These are phyloP conservation scores for Aspergillus ruber DNA, from an alignment of 2,329 filamentous ascomycete species.

Conservation along the genomic window DNA sequence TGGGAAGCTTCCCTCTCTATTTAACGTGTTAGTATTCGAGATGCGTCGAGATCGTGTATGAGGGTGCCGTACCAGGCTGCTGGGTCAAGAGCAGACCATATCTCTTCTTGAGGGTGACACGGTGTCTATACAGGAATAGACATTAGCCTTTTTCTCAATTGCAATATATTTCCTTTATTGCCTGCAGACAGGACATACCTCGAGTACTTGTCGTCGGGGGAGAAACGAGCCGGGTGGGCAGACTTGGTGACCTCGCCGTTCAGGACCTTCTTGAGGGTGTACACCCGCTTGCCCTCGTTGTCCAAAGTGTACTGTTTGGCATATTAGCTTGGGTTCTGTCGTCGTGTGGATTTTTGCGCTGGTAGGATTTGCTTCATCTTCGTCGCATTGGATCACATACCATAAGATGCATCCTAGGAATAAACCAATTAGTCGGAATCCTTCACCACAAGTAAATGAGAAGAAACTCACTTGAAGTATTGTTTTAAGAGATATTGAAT, in stretches of 20 bases:
- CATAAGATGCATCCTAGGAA: slow-evolving; percentile 36
- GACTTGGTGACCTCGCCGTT: slow-evolving; percentile 86
- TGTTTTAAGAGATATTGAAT: neutral
- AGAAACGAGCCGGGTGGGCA: slow-evolving; percentile 92
- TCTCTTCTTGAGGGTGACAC: slow-evolving; percentile 89
- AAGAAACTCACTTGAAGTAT: slow-evolving; percentile 20
- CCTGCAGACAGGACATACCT: slow-evolving; percentile 39
- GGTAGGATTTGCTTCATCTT: neutral
- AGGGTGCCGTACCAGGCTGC: slow-evolving; percentile 47
- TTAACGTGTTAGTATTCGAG: slow-evolving; percentile 7
- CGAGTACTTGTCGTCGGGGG: slow-evolving; percentile 97
- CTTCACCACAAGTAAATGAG: neutral
- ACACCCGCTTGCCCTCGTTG: slow-evolving; percentile 74
- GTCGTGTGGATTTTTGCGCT: neutral
- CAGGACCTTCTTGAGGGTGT: slow-evolving; percentile 80
- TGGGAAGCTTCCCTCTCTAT: slow-evolving; percentile 25
- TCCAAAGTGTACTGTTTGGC: slow-evolving; percentile 68
- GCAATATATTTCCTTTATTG: neutral
- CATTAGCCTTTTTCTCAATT: slow-evolving; percentile 1
- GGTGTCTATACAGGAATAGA: slow-evolving; percentile 55
- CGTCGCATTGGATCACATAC: slow-evolving; percentile 20
- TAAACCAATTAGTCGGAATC: slow-evolving; percentile 5
- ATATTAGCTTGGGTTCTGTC: slow-evolving; percentile 4
- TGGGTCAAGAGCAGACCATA: slow-evolving; percentile 84
- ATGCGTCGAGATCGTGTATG: neutral